phyloP scores from a whole-genome alignment of 129 eudicot species.

The Glebionis coronaria region DNA sequence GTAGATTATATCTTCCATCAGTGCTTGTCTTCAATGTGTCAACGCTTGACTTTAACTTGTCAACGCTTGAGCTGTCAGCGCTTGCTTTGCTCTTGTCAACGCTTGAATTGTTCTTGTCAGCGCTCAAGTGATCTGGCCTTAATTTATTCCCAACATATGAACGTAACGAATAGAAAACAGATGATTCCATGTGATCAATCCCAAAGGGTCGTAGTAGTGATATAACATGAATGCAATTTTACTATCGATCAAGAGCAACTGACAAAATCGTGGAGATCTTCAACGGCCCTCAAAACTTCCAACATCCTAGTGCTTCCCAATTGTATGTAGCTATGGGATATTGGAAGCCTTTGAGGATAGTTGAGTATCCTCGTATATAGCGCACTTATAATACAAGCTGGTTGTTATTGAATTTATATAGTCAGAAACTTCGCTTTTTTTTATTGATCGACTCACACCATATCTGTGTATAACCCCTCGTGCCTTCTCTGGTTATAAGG shows the following conservation, averaged over 20 bases:
- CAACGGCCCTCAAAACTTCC: slow-evolving; percentile 18
- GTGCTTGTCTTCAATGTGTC: no score
- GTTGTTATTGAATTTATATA: slow-evolving; percentile 1
- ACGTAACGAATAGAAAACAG: background rate
- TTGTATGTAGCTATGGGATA: background rate
- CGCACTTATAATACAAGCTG: background rate
- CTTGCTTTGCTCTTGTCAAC: no score
- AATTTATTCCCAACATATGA: no score
- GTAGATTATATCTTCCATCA: no score
- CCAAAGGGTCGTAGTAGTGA: background rate
- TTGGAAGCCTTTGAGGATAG: slow-evolving; percentile 34
- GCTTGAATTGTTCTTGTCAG: no score
- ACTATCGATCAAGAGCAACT: background rate
- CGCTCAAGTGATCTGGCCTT: no score
- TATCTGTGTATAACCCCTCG: slow-evolving; percentile 13
- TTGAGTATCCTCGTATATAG: background rate
- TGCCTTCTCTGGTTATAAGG: slow-evolving; percentile 18
- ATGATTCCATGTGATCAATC: background rate
- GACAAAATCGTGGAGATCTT: slow-evolving; percentile 10
- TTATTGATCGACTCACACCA: slow-evolving; percentile 17
- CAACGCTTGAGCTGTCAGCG: no score
- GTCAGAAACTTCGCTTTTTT: no score
- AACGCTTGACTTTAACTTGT: no score
- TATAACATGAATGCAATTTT: background rate
- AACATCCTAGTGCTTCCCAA: slow-evolving; percentile 4